Percentiles rank a stretch among this genome's conserved stretches.
Conservation (phyloP, 495 filamentous ascomycete genomes). For the Lasiosphaeris hirsuta region DNA sequence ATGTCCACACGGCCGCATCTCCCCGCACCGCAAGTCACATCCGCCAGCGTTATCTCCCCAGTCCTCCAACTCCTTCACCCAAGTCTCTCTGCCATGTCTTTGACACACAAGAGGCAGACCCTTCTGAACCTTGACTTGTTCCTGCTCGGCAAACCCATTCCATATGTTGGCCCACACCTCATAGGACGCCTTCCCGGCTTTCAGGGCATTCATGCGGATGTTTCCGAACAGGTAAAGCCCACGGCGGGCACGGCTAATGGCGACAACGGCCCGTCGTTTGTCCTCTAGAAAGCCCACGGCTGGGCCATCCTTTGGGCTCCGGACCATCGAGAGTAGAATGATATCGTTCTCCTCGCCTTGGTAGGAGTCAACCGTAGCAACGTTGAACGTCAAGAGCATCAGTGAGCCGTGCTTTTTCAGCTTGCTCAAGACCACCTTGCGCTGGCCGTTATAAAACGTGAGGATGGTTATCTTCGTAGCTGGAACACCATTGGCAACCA, state of each 20-base stretch:
- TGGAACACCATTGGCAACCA: conserved; percentile 62
- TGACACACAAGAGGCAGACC: conserved; percentile 41
- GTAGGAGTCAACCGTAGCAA: conserved; percentile 86
- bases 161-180: conserved; percentile 39
- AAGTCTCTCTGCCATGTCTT: conserved; percentile 32
- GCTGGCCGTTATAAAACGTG: conserved; percentile 90
- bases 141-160: conserved; percentile 30
- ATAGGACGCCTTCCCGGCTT: conserved; percentile 32
- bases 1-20: conserved; percentile 41
- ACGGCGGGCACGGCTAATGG: conserved; percentile 78
- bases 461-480: conserved; percentile 70
- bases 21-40: conserved; percentile 51
- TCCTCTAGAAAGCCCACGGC: conserved; percentile 69
- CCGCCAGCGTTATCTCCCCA: conserved; percentile 57
- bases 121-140: conserved; percentile 15
- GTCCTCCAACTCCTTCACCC: conserved; percentile 46
- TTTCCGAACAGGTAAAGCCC: conserved; percentile 92
- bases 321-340: conserved; percentile 77
- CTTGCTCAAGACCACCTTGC: conserved; percentile 55
- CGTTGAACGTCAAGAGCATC: conserved; percentile 52
- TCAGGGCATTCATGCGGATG: conserved; percentile 46
- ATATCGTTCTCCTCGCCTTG: conserved; percentile 94
- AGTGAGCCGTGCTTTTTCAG: conserved; percentile 53
- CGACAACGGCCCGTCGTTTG: conserved; percentile 80
- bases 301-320: conserved; percentile 47